Percentiles rank a stretch among this genome's conserved stretches.
phyloP scores from a whole-genome alignment of 208 protist species.

The Crithidia expoeki region DNA sequence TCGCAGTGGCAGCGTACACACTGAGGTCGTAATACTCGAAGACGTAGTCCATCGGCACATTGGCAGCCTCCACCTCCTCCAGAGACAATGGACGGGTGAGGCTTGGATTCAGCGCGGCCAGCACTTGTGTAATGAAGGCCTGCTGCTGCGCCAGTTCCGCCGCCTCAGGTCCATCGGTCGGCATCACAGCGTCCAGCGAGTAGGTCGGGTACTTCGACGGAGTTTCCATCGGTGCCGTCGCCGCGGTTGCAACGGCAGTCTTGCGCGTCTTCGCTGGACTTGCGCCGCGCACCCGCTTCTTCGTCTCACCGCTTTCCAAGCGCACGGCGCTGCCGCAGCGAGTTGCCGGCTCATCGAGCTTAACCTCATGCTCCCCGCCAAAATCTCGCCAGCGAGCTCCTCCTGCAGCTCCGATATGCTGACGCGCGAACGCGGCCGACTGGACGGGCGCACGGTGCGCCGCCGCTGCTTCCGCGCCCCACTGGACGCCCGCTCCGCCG shows the following conservation, averaged over 20 bases:
- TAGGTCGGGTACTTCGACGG: not conserved
- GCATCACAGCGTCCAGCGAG: constrained; percentile 6
- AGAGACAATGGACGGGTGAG: constrained; percentile 10
- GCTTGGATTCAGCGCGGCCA: constrained; percentile 2
- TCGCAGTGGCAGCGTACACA: constrained; percentile 3
- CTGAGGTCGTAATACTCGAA: constrained; percentile 25
- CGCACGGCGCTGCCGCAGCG: not conserved
- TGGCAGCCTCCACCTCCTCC: constrained; percentile 20
- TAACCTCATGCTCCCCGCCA: constrained; percentile 3
- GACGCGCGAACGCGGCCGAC: constrained; percentile 14
- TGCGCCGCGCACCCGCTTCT: not conserved
- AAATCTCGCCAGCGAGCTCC: constrained; percentile 31
- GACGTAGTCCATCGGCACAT: constrained; percentile 22
- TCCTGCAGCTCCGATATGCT: constrained; percentile 29
- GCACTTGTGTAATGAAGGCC: constrained; percentile 13
- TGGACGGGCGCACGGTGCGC: constrained; percentile 8
- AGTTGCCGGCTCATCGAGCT: not conserved
- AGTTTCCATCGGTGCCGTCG: not conserved
- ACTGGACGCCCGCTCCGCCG: not conserved
- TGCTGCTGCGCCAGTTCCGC: constrained; percentile 7
- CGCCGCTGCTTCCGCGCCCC: constrained; percentile 7
- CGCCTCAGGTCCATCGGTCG: constrained; percentile 2
- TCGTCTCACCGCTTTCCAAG: not conserved
- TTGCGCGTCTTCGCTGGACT: constrained; percentile 9
- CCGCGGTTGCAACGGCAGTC: not conserved